A percentile compares a stretch with the other conserved stretches of the same genome.
Evolutionary conservation across 306 rosid genomes (phyloP).

Genomic region (Luffa acutangula): DNA sequence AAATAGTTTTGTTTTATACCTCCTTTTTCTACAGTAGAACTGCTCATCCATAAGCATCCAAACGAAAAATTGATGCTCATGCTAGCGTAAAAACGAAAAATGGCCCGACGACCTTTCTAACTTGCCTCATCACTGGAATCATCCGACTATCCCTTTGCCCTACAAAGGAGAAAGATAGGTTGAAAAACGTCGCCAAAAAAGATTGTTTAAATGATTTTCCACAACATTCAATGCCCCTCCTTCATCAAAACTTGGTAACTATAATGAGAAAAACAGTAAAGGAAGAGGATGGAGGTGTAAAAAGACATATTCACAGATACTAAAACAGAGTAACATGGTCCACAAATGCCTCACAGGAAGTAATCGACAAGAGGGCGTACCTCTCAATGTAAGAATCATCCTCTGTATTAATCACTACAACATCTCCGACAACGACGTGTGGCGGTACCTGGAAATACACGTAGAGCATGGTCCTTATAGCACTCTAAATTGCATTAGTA

Average conservation of each 20-base stretch:
- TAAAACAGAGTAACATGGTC: neutral
- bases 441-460: slow-evolving; percentile 56
- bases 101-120: neutral
- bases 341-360: neutral
- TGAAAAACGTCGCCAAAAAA: neutral
- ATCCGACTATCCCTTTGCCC: slow-evolving; percentile 1
- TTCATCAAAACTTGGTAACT: neutral
- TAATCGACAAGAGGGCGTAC: slow-evolving; percentile 22
- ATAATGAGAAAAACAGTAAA: neutral
- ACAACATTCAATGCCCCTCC: neutral
- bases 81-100: neutral
- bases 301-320: neutral
- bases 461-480: neutral
- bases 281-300: neutral
- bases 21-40: neutral
- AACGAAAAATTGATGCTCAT: neutral
- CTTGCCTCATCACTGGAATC: neutral
- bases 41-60: neutral
- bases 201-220: neutral
- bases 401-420: slow-evolving; percentile 59
- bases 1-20: neutral
- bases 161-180: neutral
- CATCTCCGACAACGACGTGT: slow-evolving; percentile 64
- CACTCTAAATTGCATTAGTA: neutral
- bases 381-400: slow-evolving; percentile 75